Conservation (phyloP, 805 yeast genomes). For the Groenewaldozyma salmanticensis region DNA sequence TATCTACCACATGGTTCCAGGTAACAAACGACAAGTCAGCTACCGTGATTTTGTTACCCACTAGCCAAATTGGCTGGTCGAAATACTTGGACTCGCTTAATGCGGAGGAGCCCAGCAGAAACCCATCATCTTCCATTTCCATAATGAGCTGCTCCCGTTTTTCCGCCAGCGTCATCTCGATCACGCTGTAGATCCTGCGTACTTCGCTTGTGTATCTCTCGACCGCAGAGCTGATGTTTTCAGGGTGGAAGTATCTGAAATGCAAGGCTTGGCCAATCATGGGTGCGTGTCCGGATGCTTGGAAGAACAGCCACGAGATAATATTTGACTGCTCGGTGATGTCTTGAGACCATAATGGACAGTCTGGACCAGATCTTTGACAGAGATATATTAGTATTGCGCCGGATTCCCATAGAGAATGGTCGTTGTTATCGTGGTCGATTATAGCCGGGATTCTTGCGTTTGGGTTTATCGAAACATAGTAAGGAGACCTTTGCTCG, state of each 20-base stretch:
- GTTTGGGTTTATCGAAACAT: constrained; percentile 88
- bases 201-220: constrained; percentile 90
- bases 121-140: constrained; percentile 85
- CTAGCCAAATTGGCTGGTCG: constrained; percentile 92
- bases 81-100: constrained; percentile 75
- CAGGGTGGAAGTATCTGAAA: constrained; percentile 82
- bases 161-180: constrained; percentile 92
- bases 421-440: constrained; percentile 73
- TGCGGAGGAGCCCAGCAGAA: constrained; percentile 82
- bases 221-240: constrained; percentile 77
- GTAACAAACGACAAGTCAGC: constrained; percentile 93
- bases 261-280: constrained; percentile 97
- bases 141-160: constrained; percentile 80
- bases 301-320: constrained; percentile 84
- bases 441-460: constrained; percentile 92
- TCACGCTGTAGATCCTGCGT: constrained; percentile 83
- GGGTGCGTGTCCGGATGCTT: constrained; percentile 96
- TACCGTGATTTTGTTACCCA: constrained; percentile 68
- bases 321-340: constrained; percentile 75
- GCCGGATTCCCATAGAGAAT: constrained; percentile 91
- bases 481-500: constrained; percentile 90
- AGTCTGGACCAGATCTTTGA: constrained; percentile 46
- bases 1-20: constrained; percentile 92
- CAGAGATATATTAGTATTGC: constrained; percentile 80
- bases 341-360: constrained; percentile 73